Evolutionary conservation across 768 basidiomycete genomes (phyloP), one percentile per base, ranked within the genome.

Genomic region (Kwoniella sp.): DNA sequence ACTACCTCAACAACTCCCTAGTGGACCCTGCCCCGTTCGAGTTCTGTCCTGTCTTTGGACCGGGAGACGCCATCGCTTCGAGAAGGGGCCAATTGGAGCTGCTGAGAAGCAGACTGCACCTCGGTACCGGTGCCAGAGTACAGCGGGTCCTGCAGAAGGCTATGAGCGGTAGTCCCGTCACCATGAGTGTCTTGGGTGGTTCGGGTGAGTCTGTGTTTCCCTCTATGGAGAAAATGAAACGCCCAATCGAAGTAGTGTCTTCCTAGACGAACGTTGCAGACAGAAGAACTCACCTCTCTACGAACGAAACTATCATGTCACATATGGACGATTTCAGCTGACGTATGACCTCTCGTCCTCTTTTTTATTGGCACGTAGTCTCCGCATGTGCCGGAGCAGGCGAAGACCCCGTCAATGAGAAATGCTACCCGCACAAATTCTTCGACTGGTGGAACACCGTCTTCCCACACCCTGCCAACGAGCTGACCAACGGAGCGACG

Each of bases 401-500:
- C 1, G 89, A 94, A 75, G 91, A 94, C 78, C 92, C 92, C 3
- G 84, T 96, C 61, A 86, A 91, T 0, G 84, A 90, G 0, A 82
- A 82, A 68, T 94, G 95, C 80, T 99, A 97, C 81, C 95, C 96
- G 1, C 88, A 90, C n/a, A 87, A 87, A 58, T 91, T 98, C 83
- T 98, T 98, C 84, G 84, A 89, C 56, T 99, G 96, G 95, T 96
- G 95, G 91, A 92, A 94, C 82, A 86, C 84, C 59, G 87, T 98
- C n/a, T 99, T 99, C 82, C 96, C 95, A 0, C 92, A 99, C 80
- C 95, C 95, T 0, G 94, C 93, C 1, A 93, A 94, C 12, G 94
- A 98, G 79, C 86, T 99, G 71, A 99, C 95, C 28, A 99, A 99
- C 80, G 95, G 95, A 37, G 95, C 95, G 2, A 90, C 94, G 86